Evolutionary conservation across 1,284 basidiomycete species (phyloP), one percentile per base, ranked within the genome.

Genomic region (Leccinum laetum): DNA sequence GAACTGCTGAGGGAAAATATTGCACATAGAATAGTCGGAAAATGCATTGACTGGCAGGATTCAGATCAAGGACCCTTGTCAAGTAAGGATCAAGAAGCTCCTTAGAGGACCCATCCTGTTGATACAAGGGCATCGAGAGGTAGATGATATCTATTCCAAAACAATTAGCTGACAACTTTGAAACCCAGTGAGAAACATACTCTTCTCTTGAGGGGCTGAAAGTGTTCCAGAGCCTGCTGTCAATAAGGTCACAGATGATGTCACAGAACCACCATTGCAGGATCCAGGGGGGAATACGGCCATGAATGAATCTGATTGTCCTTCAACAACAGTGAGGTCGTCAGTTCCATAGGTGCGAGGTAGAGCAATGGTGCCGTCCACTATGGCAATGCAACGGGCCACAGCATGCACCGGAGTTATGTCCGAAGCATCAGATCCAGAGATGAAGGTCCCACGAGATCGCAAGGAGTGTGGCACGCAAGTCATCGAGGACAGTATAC

Each of bases 141-240:
- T 92, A 89, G 3, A 91, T 58, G 18, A 92, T 82, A 80, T 82
- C 91, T 92, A 32, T 65, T 11, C 16, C 57, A 64, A 9, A 49
- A 59, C 46, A 29, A 58, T 63, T n/a, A 65, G 35, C 37, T 11
- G 21, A 41, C 62, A 39, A 61, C n/a, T 2, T 5, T 6, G 8
- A 18, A 26, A 56, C n/a, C 61, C 21, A 65, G 61, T 24, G 49
- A 52, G 46, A 11, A 11, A 76, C 87, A 74, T 75, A 95, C 95
- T 93, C 84, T 92, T 91, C 2, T 90, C 93, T 62, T 84, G 80
- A 0, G 97, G 97, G 63, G 94, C 88, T 8, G 93, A 91, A 78
- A 96, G 86, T 1, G 92, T 95, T 9, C 90, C 92, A 72, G 93
- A 88, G 7, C 96, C 97, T 52, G 91, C 90, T 60, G 94, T 79